Base-by-base conservation (phyloP, 1,284 basidiomycete species). In the Pseudozyma sp. region DNA sequence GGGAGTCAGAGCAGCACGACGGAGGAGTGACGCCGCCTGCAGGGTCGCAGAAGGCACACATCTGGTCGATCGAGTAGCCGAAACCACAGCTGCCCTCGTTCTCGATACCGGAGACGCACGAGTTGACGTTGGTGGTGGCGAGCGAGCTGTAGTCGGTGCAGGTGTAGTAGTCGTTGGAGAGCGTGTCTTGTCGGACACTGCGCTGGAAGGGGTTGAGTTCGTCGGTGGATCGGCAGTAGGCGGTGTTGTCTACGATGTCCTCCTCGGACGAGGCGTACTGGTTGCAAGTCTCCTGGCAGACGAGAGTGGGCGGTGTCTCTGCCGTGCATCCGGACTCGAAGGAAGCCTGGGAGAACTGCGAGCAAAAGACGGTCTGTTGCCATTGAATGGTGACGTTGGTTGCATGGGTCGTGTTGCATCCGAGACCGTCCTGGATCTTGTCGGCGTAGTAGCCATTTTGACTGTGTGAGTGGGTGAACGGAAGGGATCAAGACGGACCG, bases 81-180 rank as follows among this genome's bases (percentile, higher is more conserved):
- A 79, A 87, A 10, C 87, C 87, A 66, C 87, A 87, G 78, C 85
- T 86, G 19, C 75, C 78, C 68, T 87, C 87, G 69, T 86, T 86
- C 42, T 58, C 64, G 35, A 70, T 63, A 9, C 87, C 87, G 7
- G 60, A 34, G 24, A 87, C 81, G 68, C 87, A 87, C 11, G 83
- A 82, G 4, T 66, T 55, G 33, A 80, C 70, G 56, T 85, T 79
- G 59, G 84, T 83, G 7, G 86, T 85, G 33, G 84, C 78, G 9
- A 85, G 71, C 8, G 85, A 81, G 14, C 83, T 82, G 84, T 85
- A 85, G 65, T 86, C 78, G 31, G 84, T 85, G 72, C 86, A 86
- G 53, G 55, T 64, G 58, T 59, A 68, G 61, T 71, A 85, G 70
- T 87, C 86, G 66, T 85, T 83, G 42, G 71, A 68, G 16, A 87